A percentile compares a stretch with the other conserved stretches of the same genome.
These are phyloP conservation scores for Neurospora sp. DNA, from an alignment of 2,329 filamentous ascomycete genomes.

Conservation along the genomic window DNA sequence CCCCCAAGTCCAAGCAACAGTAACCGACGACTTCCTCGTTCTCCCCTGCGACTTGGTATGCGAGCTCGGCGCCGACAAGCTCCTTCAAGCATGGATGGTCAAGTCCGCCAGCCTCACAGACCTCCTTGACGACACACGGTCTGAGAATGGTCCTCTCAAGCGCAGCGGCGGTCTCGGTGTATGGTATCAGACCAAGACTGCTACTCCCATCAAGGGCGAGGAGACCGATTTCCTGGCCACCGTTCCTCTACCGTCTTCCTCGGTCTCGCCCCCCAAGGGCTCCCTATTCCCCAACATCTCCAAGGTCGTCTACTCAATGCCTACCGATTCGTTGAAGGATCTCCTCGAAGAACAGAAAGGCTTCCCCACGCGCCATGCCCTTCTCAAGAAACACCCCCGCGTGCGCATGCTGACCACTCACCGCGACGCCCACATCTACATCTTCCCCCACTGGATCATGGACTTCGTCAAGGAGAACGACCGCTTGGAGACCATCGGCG, in stretches of 20 bases:
- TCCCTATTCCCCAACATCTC: slow-evolving; percentile 60
- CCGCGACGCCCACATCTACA: slow-evolving; percentile 87
- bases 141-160: slow-evolving; percentile 24
- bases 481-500: slow-evolving; percentile 74
- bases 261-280: slow-evolving; percentile 48
- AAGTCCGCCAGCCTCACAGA: slow-evolving; percentile 60
- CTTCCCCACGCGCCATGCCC: slow-evolving; percentile 63
- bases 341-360: slow-evolving; percentile 64
- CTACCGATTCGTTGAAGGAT: slow-evolving; percentile 82
- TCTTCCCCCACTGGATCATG: slow-evolving; percentile 86
- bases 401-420: slow-evolving; percentile 75
- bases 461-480: slow-evolving; percentile 74
- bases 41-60: slow-evolving; percentile 91
- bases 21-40: slow-evolving; percentile 80
- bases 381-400: slow-evolving; percentile 64
- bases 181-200: slow-evolving; percentile 78
- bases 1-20: slow-evolving; percentile 66
- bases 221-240: slow-evolving; percentile 89
- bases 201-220: slow-evolving; percentile 72
- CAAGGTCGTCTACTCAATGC: slow-evolving; percentile 76
- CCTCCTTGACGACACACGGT: slow-evolving; percentile 39
- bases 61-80: slow-evolving; percentile 70
- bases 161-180: slow-evolving; percentile 72
- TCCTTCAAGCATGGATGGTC: slow-evolving; percentile 89
- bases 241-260: slow-evolving; percentile 50